Evolutionary conservation across 1,284 basidiomycete genomes (phyloP), one percentile per base, ranked within the genome.

Genomic region (Boletus subluridellus): DNA sequence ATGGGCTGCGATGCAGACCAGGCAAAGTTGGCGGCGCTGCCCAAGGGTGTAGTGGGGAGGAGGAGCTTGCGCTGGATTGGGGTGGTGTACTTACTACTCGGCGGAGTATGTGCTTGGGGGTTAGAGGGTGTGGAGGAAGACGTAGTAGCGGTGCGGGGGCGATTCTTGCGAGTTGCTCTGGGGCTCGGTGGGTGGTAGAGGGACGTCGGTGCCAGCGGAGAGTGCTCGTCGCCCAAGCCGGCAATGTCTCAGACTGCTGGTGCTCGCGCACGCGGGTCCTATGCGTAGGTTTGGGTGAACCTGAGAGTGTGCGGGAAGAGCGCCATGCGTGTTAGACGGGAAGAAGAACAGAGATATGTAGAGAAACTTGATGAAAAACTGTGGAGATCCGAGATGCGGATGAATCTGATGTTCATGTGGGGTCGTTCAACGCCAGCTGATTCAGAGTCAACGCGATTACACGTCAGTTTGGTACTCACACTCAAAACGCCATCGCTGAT

Each of bases 21-120:
- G 10, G 79, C 76, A 65, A 86, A 83, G 69, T 88, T 88, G 59
- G 85, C 81, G n/a, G 80, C 58, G 3, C 79, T 84, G 17, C 81
- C 81, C 76, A 77, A 82, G 62, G 73, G 70, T 26, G 70, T 64
- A 5, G 75, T 74, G 26, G 74, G 73, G 8, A 80, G 69, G 57
- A 79, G 78, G 26, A 89, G 72, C 11, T 76, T 78, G n/a, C 80
- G 77, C 51, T 82, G 80, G 1, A 87, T 58, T 5, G 78, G 73
- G 0, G 84, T 83, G 11, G 75, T 73, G 24, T 80, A 66, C 21
- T 21, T n/a, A 21, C 21, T 21, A 21, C 30, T 76, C 78, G 26
- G 79, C 65, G 1, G 85, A 80, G 61, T 84, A 86, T 6, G 68
- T 58, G 2, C 75, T 66, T 2, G 85, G 84, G 10, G 83, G 78